Conservation (phyloP, 306 rosid species). For the Trifolium repens region DNA sequence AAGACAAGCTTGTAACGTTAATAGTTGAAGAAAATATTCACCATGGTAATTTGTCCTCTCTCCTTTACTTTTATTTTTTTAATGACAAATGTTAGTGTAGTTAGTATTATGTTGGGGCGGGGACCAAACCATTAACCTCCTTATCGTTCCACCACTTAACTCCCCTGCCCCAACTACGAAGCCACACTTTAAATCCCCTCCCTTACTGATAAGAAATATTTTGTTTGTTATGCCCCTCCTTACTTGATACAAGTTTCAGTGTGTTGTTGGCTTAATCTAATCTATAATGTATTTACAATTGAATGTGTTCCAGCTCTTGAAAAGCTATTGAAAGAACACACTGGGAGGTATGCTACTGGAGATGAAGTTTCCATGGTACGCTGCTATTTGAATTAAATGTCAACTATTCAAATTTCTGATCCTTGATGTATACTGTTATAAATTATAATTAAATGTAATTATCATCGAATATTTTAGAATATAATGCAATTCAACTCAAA, state of each 20-base stretch:
- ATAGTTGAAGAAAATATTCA: conserved; percentile 32
- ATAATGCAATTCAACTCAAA: not conserved
- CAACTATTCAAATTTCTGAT: conserved; percentile 15
- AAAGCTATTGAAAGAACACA: conserved; percentile 44
- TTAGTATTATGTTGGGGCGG: not conserved
- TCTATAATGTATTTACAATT: conserved; percentile 5
- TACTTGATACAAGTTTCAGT: not conserved
- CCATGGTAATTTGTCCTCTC: not conserved
- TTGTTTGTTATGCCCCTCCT: conserved; percentile 1
- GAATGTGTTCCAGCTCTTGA: conserved; percentile 43
- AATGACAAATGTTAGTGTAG: not conserved
- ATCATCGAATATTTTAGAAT: conserved; percentile 22
- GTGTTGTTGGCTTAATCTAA: conserved; percentile 11
- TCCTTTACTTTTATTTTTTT: not conserved
- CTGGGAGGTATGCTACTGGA: conserved; percentile 55
- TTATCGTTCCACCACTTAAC: not conserved
- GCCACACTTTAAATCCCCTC: not conserved
- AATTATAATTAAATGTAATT: not conserved
- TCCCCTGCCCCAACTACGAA: not conserved
- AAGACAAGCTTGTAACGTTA: conserved; percentile 9
- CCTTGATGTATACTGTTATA: conserved; percentile 5
- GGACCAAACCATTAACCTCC: not conserved
- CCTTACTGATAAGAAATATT: not conserved
- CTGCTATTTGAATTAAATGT: not conserved
- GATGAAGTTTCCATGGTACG: conserved; percentile 48